phyloP scores from a whole-genome alignment of 2,329 filamentous ascomycete species.

The Paecilomyces sp. region DNA sequence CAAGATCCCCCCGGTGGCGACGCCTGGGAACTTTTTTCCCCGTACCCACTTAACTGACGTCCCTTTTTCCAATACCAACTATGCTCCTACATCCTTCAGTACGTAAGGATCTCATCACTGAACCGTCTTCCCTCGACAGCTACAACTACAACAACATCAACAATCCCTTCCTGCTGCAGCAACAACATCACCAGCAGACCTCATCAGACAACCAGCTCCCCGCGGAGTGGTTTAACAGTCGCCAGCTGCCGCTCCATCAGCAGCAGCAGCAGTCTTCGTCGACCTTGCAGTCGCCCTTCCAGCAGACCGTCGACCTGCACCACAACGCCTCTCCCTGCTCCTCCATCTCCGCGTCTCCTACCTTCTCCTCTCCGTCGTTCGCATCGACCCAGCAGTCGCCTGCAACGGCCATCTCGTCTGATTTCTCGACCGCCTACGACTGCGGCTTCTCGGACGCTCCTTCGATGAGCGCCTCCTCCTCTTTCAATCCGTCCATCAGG shows the following conservation, averaged over 20 bases:
- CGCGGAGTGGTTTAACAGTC: conserved; percentile 19
- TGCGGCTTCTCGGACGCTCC: conserved; percentile 27
- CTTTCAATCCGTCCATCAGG: conserved; percentile 31
- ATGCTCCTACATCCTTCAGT: conserved; percentile 32
- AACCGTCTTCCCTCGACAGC: conserved; percentile 19
- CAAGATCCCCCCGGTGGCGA: not conserved
- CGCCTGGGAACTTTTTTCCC: not conserved
- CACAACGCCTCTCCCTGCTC: conserved; percentile 30
- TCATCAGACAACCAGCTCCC: conserved; percentile 34
- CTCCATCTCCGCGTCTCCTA: conserved; percentile 25
- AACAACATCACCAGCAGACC: not conserved
- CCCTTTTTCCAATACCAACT: conserved; percentile 19
- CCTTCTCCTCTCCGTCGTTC: conserved; percentile 21
- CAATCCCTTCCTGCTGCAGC: conserved; percentile 13
- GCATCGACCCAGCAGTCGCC: conserved; percentile 18
- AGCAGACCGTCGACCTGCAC: conserved; percentile 17
- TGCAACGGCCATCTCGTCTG: conserved; percentile 16
- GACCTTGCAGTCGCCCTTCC: conserved; percentile 22
- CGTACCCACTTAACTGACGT: conserved; percentile 15
- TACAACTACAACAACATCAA: conserved; percentile 17
- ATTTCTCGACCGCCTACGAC: conserved; percentile 17
- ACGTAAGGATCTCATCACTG: conserved; percentile 37
- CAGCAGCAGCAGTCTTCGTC: conserved; percentile 11
- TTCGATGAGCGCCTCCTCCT: conserved; percentile 33
- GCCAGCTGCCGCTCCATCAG: conserved; percentile 1